Evolutionary conservation across 2,329 filamentous ascomycete species (phyloP), one percentile per base, ranked within the genome.

Genomic region (Claviceps digitariae): DNA sequence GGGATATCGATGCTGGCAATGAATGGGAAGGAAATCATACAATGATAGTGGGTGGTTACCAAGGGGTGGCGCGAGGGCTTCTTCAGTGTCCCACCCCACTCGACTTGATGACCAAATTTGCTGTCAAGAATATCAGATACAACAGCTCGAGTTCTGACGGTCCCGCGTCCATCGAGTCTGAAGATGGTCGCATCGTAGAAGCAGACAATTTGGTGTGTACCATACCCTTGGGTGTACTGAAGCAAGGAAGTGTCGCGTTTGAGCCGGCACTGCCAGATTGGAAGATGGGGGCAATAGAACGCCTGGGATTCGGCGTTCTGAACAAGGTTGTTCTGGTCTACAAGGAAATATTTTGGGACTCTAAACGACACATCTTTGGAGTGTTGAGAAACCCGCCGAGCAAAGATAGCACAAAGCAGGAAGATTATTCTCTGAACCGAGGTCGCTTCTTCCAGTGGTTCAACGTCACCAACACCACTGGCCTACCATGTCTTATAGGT

Each of bases 381-480:
- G 81, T 95, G 43, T 73, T 98, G 44, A 84, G 90, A 54, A 83
- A 88, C 59, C 83, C 90, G 3, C 73, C 77, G 23, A 79, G 81
- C 55, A 73, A 77, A 3, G 77, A 82, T 54, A 95, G 89, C 63
- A 76, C 90, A 52, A 75, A 83, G 46, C 89, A 94, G 62, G 78
- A 79, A 50, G 87, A 95, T 58, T 97, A 97, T 63, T 75, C 82
- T 5, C 74, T 78, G 3, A 83, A 82, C 56, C 82, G 91, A 52
- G 91, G 91, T n/a, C 84, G 90, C 25, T 95, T 95, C 69, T 98
- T 97, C 63, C 81, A 98, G 61, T 97, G 95, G 80, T 97, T 95
- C 80, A 97, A 98, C 62, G 89, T 90, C 52, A 85, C 90, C 56
- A 87, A 89, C 60, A 95, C 88, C 3, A 90, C 87, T 47, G 94